Evolutionary conservation across 2,329 filamentous ascomycete species (phyloP).

Genomic region (Ambrosiella xylebori): DNA sequence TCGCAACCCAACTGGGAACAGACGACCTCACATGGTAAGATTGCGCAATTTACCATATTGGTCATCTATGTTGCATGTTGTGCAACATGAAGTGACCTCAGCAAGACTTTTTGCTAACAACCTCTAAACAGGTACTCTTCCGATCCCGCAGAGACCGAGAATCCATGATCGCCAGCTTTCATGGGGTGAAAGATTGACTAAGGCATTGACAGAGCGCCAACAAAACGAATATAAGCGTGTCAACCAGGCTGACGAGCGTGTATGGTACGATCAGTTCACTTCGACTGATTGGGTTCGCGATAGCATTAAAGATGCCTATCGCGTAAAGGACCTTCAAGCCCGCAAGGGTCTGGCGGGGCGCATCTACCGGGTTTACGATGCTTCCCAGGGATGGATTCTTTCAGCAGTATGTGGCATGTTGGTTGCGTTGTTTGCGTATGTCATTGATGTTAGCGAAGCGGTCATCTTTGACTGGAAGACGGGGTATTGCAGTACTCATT

Average conservation of each 20-base stretch:
- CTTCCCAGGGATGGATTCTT: conserved; percentile 83
- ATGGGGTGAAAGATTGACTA: conserved; percentile 42
- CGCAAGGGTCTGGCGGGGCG: conserved; percentile 76
- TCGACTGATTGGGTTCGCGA: conserved; percentile 98
- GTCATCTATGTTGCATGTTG: not conserved
- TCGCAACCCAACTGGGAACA: conserved; percentile 1
- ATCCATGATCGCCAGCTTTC: conserved; percentile 42
- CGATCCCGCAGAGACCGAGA: conserved; percentile 16
- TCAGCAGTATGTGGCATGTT: conserved; percentile 78
- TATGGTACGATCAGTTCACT: conserved; percentile 98
- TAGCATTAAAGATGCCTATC: conserved; percentile 82
- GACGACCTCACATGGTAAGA: not conserved
- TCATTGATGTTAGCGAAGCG: conserved; percentile 73
- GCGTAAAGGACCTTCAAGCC: conserved; percentile 65
- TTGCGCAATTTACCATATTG: not conserved
- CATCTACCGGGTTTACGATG: conserved; percentile 60
- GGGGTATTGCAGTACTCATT: conserved; percentile 58
- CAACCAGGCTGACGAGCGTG: conserved; percentile 61
- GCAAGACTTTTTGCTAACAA: no score
- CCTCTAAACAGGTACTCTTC: not conserved
- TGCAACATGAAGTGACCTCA: no score
- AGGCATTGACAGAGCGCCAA: conserved; percentile 37
- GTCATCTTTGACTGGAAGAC: conserved; percentile 81
- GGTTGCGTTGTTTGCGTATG: conserved; percentile 72
- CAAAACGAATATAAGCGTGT: conserved; percentile 48